A percentile compares a stretch with the other conserved stretches of the same genome.
Evolutionary conservation across 2,329 filamentous ascomycete genomes (phyloP).

Genomic region (Macrophomina tecta): DNA sequence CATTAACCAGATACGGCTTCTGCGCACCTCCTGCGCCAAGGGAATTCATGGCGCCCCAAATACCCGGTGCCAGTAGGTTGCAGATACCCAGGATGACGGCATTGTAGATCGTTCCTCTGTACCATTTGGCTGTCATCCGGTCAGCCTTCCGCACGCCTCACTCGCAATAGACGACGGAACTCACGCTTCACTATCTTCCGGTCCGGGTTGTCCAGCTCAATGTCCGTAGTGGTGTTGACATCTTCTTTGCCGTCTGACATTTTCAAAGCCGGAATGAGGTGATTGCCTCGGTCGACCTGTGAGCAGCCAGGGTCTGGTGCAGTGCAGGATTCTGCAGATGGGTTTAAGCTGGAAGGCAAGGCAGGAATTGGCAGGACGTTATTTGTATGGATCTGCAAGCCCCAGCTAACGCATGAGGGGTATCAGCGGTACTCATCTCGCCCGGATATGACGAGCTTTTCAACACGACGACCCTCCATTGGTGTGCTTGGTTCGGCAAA

Average conservation of each 20-base stretch:
- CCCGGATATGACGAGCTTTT: constrained; percentile 17
- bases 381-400: constrained; percentile 1
- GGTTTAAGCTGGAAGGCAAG: constrained; percentile 1
- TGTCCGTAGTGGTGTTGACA: constrained; percentile 18
- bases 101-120: constrained; percentile 75
- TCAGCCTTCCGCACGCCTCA: background rate
- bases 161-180: background rate
- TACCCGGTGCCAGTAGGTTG: constrained; percentile 73
- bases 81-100: constrained; percentile 73
- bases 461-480: background rate
- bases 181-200: constrained; percentile 24
- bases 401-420: constrained; percentile 1
- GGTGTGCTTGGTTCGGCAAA: constrained; percentile 1
- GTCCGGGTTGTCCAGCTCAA: constrained; percentile 14
- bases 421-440: constrained; percentile 5
- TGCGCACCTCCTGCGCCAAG: constrained; percentile 72
- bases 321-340: background rate
- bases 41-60: constrained; percentile 75
- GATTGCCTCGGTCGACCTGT: background rate
- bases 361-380: background rate
- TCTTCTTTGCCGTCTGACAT: constrained; percentile 14
- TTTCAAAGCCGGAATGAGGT: background rate
- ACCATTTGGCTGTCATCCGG: constrained; percentile 63
- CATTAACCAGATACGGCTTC: constrained; percentile 70
- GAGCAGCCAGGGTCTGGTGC: background rate